These are phyloP conservation scores for Chamaecrista fasciculata DNA, from an alignment of 306 rosid species.

Conservation along the genomic window DNA sequence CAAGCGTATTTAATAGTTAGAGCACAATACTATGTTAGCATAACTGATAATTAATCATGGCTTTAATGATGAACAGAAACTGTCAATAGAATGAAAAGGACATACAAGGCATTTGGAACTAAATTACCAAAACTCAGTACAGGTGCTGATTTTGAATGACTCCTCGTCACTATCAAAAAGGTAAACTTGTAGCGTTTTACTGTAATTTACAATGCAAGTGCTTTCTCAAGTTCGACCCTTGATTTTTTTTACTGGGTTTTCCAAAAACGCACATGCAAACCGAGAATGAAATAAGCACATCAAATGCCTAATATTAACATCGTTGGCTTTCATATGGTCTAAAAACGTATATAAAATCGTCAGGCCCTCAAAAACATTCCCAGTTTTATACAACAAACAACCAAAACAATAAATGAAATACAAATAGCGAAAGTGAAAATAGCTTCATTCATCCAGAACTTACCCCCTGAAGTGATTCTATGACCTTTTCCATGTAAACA, in stretches of 20 bases:
- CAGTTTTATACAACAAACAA: not conserved
- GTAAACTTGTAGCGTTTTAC: not conserved
- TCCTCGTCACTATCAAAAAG: not conserved
- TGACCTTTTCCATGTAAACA: conserved; percentile 93
- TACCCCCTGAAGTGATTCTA: conserved; percentile 85
- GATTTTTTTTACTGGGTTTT: not conserved
- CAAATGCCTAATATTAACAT: not conserved
- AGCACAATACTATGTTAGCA: not conserved
- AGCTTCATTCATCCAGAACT: not conserved
- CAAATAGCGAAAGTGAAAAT: not conserved
- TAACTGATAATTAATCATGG: not conserved
- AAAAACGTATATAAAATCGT: not conserved
- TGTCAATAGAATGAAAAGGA: not conserved
- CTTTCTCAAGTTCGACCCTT: not conserved
- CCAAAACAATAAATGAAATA: not conserved
- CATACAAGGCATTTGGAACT: not conserved
- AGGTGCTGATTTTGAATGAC: not conserved
- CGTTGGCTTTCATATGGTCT: not conserved
- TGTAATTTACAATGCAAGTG: not conserved
- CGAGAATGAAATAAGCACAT: not conserved
- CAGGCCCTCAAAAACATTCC: not conserved
- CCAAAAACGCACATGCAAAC: not conserved
- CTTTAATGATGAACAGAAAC: not conserved
- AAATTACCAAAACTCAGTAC: not conserved
- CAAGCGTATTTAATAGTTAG: not conserved